phyloP scores from a whole-genome alignment of 2,329 filamentous ascomycete genomes.

The Sporothrix humicola region DNA sequence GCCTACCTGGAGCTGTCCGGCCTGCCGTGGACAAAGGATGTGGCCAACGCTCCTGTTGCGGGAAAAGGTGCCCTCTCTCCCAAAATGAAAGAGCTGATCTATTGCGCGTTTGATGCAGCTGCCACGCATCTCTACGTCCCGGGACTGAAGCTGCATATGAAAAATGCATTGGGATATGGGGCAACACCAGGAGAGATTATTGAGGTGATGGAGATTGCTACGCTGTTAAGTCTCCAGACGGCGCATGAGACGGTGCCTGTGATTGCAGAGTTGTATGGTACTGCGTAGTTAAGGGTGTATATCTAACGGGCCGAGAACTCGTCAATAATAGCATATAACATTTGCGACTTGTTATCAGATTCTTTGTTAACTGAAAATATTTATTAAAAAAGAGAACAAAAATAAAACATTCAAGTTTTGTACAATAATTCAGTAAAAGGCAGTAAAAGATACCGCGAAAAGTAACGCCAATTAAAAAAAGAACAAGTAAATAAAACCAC shows the following conservation, averaged over 20 bases:
- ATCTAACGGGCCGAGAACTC: too few relatives aligned
- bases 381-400: too few relatives aligned
- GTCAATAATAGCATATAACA: too few relatives aligned
- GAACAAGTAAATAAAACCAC: too few relatives aligned
- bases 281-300: too few relatives aligned
- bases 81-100: conserved; percentile 16
- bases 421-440: too few relatives aligned
- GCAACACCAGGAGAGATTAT: conserved; percentile 1
- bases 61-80: neutral
- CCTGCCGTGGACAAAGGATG: conserved; percentile 13
- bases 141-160: conserved; percentile 22
- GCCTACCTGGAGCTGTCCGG: conserved; percentile 12
- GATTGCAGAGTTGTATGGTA: neutral
- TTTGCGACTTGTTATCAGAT: too few relatives aligned
- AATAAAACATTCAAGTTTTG: too few relatives aligned
- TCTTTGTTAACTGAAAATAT: too few relatives aligned
- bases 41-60: neutral
- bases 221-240: conserved; percentile 13
- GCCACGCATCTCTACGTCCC: conserved; percentile 10
- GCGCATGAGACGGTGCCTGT: conserved; percentile 7
- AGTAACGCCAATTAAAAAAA: neutral
- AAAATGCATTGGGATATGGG: conserved; percentile 14
- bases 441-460: neutral
- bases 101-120: conserved; percentile 11
- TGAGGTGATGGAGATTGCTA: conserved; percentile 22